phyloP scores from a whole-genome alignment of 495 filamentous ascomycete species.

The Podospora anserina region DNA sequence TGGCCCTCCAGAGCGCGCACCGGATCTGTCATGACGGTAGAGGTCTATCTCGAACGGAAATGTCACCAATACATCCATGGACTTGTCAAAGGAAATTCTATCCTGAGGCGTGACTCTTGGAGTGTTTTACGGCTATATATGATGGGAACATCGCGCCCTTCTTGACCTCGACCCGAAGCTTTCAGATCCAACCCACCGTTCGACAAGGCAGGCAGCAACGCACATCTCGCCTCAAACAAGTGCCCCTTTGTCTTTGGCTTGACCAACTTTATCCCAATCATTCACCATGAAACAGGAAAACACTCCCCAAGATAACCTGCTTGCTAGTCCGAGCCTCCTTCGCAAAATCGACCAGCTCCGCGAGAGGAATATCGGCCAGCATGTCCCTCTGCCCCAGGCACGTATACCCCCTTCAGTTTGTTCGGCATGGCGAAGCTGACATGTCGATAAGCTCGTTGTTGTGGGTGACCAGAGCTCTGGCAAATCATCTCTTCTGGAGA shows the following conservation, averaged over 20 bases:
- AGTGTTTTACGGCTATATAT: background rate
- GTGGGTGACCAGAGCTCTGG: slow-evolving; percentile 49
- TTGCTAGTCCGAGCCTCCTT: slow-evolving; percentile 25
- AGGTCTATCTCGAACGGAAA: background rate
- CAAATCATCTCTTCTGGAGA: slow-evolving; percentile 49
- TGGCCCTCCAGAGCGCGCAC: background rate
- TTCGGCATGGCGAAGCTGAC: background rate
- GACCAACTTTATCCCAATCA: background rate
- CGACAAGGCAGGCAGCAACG: background rate
- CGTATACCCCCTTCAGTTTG: background rate
- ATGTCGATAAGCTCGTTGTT: slow-evolving; percentile 37
- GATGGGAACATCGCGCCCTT: background rate
- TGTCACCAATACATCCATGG: background rate
- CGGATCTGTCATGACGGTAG: background rate
- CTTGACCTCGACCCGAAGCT: background rate
- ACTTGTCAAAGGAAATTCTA: background rate
- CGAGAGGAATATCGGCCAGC: slow-evolving; percentile 40
- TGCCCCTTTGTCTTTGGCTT: background rate
- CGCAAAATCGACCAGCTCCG: slow-evolving; percentile 40
- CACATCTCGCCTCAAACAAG: background rate
- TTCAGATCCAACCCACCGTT: background rate
- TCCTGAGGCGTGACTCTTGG: background rate
- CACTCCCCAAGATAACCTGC: background rate
- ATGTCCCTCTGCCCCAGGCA: slow-evolving; percentile 38
- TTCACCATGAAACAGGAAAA: slow-evolving; percentile 2